These are phyloP conservation scores for Beauveria australis DNA, from an alignment of 2,329 filamentous ascomycete genomes.

Conservation along the genomic window DNA sequence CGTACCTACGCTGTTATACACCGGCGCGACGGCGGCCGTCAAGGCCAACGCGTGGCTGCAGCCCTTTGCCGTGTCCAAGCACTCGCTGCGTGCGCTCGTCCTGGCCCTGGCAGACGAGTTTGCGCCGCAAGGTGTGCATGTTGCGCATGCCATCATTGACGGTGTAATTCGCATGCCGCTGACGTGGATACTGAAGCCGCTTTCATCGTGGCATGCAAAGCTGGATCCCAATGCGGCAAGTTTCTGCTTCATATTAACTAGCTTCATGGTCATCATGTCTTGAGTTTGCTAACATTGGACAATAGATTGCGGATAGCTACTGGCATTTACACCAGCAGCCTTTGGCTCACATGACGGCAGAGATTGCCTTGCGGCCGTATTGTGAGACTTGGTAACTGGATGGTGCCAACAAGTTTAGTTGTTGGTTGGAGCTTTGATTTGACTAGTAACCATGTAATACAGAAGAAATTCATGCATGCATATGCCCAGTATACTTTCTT, in stretches of 20 bases:
- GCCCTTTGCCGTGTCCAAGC: slow-evolving; percentile 8
- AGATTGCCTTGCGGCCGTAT: slow-evolving; percentile 6
- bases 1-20: slow-evolving; percentile 7
- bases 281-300: background rate
- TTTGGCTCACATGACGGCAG: background rate
- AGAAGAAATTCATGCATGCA: background rate
- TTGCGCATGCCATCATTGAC: slow-evolving; percentile 11
- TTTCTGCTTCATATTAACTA: background rate
- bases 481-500: too few species aligned
- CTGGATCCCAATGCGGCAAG: slow-evolving; percentile 7
- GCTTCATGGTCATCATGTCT: background rate
- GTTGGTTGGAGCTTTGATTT: too few species aligned
- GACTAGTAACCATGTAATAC: background rate
- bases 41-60: slow-evolving; percentile 12
- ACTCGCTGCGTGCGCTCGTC: slow-evolving; percentile 2
- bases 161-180: slow-evolving; percentile 11
- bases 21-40: slow-evolving; percentile 8
- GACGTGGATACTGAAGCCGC: slow-evolving; percentile 9
- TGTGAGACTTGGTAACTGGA: background rate
- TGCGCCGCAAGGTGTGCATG: slow-evolving; percentile 9
- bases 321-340: slow-evolving; percentile 10
- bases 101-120: slow-evolving; percentile 3
- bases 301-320: slow-evolving; percentile 10
- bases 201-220: slow-evolving; percentile 10
- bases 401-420: too few species aligned